Evolutionary conservation across 176 grass and related monocot species (phyloP).

Genomic region (Bonia amplexicaulis): DNA sequence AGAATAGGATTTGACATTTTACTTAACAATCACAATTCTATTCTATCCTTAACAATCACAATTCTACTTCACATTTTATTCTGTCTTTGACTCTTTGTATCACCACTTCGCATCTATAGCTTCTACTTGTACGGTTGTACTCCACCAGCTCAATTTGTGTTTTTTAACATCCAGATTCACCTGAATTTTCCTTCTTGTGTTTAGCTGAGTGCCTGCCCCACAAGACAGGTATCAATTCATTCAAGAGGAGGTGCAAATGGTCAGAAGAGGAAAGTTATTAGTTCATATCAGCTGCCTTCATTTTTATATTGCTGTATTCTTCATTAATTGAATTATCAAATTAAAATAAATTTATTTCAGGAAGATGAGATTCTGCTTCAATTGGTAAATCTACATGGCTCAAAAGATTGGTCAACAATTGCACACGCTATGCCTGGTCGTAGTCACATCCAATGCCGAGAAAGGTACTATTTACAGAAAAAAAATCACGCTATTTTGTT

Average conservation of each 20-base stretch:
- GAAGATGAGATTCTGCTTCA: slow-evolving; percentile 48
- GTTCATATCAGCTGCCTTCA: neutral
- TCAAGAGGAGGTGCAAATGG: slow-evolving; percentile 18
- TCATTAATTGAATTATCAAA: neutral
- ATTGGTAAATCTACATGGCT: slow-evolving; percentile 27
- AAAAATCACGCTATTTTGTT: neutral
- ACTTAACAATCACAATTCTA: no score
- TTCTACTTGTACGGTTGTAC: neutral
- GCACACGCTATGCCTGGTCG: slow-evolving; percentile 39
- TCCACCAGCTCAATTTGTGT: neutral
- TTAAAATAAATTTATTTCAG: slow-evolving; percentile 30
- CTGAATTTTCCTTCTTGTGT: neutral
- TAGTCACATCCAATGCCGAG: slow-evolving; percentile 31
- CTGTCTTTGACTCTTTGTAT: neutral
- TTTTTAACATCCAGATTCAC: neutral
- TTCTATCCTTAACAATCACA: no score
- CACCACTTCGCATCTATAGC: neutral
- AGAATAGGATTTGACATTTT: no score
- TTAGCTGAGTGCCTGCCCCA: neutral
- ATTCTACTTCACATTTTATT: neutral
- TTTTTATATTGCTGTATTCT: neutral
- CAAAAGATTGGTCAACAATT: slow-evolving; percentile 42
- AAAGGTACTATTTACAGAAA: slow-evolving; percentile 34
- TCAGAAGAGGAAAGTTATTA: slow-evolving; percentile 35
- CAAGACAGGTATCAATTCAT: neutral